Conservation (phyloP, 306 rosid genomes). For the Biancaea sappan region DNA sequence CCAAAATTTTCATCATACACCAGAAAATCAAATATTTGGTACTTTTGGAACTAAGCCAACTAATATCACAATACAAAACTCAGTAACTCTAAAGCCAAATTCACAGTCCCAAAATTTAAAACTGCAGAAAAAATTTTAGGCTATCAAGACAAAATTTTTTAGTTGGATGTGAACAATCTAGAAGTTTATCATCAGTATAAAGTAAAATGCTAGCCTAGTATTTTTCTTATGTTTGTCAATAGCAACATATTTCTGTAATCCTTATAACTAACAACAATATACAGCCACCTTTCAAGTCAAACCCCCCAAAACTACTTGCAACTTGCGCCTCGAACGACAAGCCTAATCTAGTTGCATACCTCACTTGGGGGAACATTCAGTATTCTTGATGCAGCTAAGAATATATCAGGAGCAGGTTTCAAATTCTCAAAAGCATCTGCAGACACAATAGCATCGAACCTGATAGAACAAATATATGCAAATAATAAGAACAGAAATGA, state of each 20-base stretch:
- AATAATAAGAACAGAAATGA: slow-evolving; percentile 25
- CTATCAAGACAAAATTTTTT: slow-evolving; percentile 19
- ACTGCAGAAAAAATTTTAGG: slow-evolving; percentile 16
- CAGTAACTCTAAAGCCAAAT: slow-evolving; percentile 1
- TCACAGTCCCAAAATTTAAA: neutral
- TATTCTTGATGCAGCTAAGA: slow-evolving; percentile 83
- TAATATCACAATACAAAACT: slow-evolving; percentile 11
- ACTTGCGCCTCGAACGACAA: slow-evolving; percentile 19
- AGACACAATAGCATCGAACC: slow-evolving; percentile 93
- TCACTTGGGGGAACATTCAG: slow-evolving; percentile 72
- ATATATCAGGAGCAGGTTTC: slow-evolving; percentile 98
- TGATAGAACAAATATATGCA: slow-evolving; percentile 44
- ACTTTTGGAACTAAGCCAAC: neutral
- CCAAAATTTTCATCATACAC: slow-evolving; percentile 19
- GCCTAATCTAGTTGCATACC: slow-evolving; percentile 51
- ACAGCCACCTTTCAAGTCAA: slow-evolving; percentile 28
- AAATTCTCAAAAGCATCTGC: slow-evolving; percentile 98
- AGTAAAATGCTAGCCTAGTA: neutral
- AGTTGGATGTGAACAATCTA: slow-evolving; percentile 9
- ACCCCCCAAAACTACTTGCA: neutral
- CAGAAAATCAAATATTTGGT: slow-evolving; percentile 11
- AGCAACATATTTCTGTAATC: slow-evolving; percentile 15
- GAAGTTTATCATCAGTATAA: slow-evolving; percentile 16
- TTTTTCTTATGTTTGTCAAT: slow-evolving; percentile 19
- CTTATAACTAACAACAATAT: slow-evolving; percentile 1